Base-by-base conservation (phyloP, 176 grass and related monocot genomes). In the Paspalum notatum region DNA sequence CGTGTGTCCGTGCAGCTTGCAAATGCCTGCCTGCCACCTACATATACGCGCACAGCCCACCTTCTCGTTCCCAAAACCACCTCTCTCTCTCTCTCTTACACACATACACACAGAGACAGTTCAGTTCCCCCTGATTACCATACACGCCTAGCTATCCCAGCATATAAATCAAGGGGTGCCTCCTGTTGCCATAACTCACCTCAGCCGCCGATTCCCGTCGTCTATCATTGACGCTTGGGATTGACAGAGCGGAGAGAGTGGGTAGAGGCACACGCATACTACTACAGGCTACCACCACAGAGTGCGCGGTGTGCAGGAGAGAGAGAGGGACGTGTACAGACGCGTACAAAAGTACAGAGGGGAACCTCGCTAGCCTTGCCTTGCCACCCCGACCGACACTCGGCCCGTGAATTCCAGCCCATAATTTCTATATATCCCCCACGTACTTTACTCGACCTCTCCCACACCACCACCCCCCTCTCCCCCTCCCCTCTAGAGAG, bases 341-440 rank as follows among this genome's bases (percentile, higher is more conserved):
- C 47, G 47, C 62, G 62, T 79, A 53, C 77, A 66, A 79, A 73
- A 67, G 67, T 67, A 79, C 77, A 79, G 77, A 54, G 77, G 8
- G 6, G 5, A 13, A 1, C 66, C 9, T 52, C 41, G 46, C 42
- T 17, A 1, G 10, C 5, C 49, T 9, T 10, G 11, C 40, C 16
- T 54, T 2, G 22, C 76, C 11, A 12, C 7, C 74, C 63, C 87
- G 58, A 89, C 87, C 87, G 87, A 89, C 87, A 89, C 82, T 71
- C 62, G 24, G 20, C 71, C 44, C n/a, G 49, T 6, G 40, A 20
- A 32, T 74, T 58, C 13, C 86, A 52, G 81, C 81, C 82, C 82
- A 56, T 84, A 81, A 64, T 85, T 85, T 73, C 75, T 85, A 85
- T 85, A 85, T 84, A 88, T 85, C 87, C 76, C 86, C 87, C 87